These are phyloP conservation scores for Earliella scabrosa DNA, from an alignment of 1,284 basidiomycete genomes.

Conservation along the genomic window DNA sequence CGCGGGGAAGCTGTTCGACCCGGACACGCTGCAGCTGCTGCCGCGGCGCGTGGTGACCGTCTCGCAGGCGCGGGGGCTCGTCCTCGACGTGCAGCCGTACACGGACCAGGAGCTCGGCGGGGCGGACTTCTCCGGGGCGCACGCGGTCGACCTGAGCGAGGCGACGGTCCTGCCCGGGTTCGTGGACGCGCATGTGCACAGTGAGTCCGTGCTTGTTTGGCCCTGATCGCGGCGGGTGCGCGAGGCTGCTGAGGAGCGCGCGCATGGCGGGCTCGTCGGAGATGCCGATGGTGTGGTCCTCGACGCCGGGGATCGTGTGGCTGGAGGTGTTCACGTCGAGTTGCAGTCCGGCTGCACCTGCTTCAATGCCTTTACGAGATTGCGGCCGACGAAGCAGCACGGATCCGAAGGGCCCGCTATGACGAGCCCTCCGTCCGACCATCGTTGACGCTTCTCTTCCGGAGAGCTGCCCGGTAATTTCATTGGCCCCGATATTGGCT, in stretches of 20 bases:
- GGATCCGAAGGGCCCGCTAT: too few relatives aligned
- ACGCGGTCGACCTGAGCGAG: conserved; percentile 50
- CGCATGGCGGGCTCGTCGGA: too few relatives aligned
- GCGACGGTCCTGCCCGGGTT: conserved; percentile 64
- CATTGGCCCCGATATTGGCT: conserved; percentile 47
- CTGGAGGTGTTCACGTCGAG: too few relatives aligned
- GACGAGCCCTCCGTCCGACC: conserved; percentile 83
- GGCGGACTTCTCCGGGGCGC: conserved; percentile 14
- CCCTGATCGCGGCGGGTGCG: too few relatives aligned
- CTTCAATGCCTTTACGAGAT: too few relatives aligned
- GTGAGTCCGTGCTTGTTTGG: too few relatives aligned
- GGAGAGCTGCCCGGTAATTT: conserved; percentile 62
- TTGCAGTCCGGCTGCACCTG: too few relatives aligned
- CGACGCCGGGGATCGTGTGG: too few relatives aligned
- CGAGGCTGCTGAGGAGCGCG: too few relatives aligned
- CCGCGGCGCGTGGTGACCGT: conserved; percentile 47
- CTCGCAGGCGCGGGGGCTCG: conserved; percentile 22
- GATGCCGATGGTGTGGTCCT: too few relatives aligned
- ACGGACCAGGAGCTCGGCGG: not conserved
- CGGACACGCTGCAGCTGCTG: conserved; percentile 38
- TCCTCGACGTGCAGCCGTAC: conserved; percentile 21
- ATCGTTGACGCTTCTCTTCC: conserved; percentile 59
- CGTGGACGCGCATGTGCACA: conserved; percentile 70
- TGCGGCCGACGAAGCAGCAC: too few relatives aligned
- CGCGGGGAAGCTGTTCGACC: conserved; percentile 49